Evolutionary conservation across 257 asterid genomes (phyloP), one percentile per base, ranked within the genome.

Genomic region (Lycium barbarum): DNA sequence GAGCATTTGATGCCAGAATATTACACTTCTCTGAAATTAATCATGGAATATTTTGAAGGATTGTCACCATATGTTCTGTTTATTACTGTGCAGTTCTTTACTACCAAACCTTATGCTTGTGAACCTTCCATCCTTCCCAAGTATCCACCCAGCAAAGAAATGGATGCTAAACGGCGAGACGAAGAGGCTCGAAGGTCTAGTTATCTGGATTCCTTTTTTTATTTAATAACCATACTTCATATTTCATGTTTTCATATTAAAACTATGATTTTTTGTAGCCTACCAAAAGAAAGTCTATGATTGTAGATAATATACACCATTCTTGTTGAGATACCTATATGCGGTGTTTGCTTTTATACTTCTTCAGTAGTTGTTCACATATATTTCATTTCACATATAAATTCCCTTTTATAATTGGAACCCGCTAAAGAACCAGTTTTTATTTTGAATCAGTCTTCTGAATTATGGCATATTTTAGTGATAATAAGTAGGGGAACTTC

Each of bases 101-200:
- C 84, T 17, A 88, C 95, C 62, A 90, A 89, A 81, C 98, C 98
- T 70, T 91, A 90, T 83, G 98, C 95, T 62, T 93, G 97, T 83
- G 96, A 95, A 53, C 98, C 97, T 86, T 93, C 97, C 86, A 93
- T 92, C 90, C 98, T 95, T 84, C 98, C 98, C 14, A 93, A 92
- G 87, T 93, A 95, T 90, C 98, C 98, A 53, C 98, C 98, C 1
- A 95, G 98, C 87, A 95, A 95, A 89, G 98, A 95, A 92, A 93
- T 95, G 93, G 98, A 95, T 88, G 98, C 95, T 71, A 95, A 95
- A 87, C 93, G 94, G 15, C 95, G 97, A 35, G 98, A 92, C 81
- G 98, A 95, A 90, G 97, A 95, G 90, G 92, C 97, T 86, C 88
- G 98, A 91, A 95, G 98, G 98, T 95, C 15, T 87, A 78, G n/a